phyloP scores from a whole-genome alignment of 1,284 basidiomycete species.

The Ceratobasidium sp. region DNA sequence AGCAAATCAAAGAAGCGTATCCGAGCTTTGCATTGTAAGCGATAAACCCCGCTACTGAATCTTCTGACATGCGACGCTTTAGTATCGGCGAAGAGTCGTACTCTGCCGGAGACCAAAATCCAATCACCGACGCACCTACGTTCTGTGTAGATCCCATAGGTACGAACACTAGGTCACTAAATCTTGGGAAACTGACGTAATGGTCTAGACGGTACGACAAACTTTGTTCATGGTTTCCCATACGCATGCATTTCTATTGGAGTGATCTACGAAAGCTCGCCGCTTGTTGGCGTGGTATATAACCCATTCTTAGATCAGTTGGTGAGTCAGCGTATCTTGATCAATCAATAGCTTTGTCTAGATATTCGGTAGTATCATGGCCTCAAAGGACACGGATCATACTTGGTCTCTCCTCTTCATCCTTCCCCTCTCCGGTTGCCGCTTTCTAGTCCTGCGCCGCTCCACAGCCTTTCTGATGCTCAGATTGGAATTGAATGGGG shows the following conservation, averaged over 20 bases:
- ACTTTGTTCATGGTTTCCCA: conserved; percentile 92
- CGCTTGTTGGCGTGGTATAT: conserved; percentile 89
- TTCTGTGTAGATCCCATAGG: conserved; percentile 92
- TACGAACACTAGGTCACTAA: conserved; percentile 43
- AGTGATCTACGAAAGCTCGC: conserved; percentile 79
- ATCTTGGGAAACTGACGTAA: neutral
- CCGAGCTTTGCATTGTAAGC: conserved; percentile 66
- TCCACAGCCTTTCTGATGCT: conserved; percentile 79
- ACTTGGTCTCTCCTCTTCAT: conserved; percentile 55
- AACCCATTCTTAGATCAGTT: conserved; percentile 91
- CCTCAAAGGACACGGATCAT: conserved; percentile 80
- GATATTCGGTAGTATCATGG: conserved; percentile 71
- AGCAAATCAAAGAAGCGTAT: conserved; percentile 71
- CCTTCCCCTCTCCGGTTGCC: conserved; percentile 72
- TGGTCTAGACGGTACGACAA: conserved; percentile 83
- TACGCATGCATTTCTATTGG: conserved; percentile 76
- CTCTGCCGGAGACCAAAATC: conserved; percentile 70
- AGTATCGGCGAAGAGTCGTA: conserved; percentile 94
- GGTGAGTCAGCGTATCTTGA: no score
- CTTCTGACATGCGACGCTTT: conserved; percentile 12
- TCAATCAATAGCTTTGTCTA: no score
- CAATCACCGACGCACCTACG: conserved; percentile 85
- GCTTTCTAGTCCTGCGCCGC: conserved; percentile 68
- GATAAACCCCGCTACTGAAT: neutral
- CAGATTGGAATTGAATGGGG: conserved; percentile 93